phyloP scores from a whole-genome alignment of 2,329 filamentous ascomycete genomes.

The Penicillium expansum region DNA sequence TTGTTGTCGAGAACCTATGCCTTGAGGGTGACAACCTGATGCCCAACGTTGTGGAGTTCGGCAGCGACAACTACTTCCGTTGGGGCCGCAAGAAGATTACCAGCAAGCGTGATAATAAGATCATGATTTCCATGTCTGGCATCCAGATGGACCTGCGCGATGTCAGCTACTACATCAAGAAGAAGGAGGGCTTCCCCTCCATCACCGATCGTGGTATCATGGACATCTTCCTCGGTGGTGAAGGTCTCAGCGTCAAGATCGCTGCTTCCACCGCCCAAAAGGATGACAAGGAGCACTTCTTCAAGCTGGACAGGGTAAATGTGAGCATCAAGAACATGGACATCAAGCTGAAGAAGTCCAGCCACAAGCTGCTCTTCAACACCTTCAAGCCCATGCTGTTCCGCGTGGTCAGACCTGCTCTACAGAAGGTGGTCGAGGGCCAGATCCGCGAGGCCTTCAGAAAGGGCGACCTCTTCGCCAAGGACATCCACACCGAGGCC shows the following conservation, averaged over 20 bases:
- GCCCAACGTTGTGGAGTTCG: slow-evolving; percentile 85
- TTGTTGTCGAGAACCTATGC: slow-evolving; percentile 88
- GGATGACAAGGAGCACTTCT: slow-evolving; percentile 75
- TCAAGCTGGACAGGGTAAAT: slow-evolving; percentile 88
- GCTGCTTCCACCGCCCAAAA: slow-evolving; percentile 78
- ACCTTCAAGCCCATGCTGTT: slow-evolving; percentile 85
- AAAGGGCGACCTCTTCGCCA: slow-evolving; percentile 70
- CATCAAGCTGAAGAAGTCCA: slow-evolving; percentile 91
- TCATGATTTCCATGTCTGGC: slow-evolving; percentile 82
- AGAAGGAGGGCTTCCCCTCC: slow-evolving; percentile 87
- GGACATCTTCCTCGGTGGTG: slow-evolving; percentile 82
- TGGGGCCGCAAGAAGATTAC: slow-evolving; percentile 86
- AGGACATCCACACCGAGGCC: slow-evolving; percentile 77
- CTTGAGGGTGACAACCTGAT: slow-evolving; percentile 96
- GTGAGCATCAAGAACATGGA: slow-evolving; percentile 78
- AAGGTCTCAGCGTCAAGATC: slow-evolving; percentile 88
- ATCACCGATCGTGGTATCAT: slow-evolving; percentile 84
- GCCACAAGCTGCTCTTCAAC: slow-evolving; percentile 85
- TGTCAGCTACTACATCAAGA: slow-evolving; percentile 92
- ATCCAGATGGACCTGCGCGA: slow-evolving; percentile 87
- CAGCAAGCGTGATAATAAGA: slow-evolving; percentile 76
- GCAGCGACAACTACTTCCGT: slow-evolving; percentile 89
- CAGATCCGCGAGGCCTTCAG: slow-evolving; percentile 80
- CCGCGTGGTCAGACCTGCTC: slow-evolving; percentile 75
- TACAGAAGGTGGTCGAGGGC: slow-evolving; percentile 87